Evolutionary conservation across 257 asterid species (phyloP).

Genomic region (Nicotiana sylvestris): DNA sequence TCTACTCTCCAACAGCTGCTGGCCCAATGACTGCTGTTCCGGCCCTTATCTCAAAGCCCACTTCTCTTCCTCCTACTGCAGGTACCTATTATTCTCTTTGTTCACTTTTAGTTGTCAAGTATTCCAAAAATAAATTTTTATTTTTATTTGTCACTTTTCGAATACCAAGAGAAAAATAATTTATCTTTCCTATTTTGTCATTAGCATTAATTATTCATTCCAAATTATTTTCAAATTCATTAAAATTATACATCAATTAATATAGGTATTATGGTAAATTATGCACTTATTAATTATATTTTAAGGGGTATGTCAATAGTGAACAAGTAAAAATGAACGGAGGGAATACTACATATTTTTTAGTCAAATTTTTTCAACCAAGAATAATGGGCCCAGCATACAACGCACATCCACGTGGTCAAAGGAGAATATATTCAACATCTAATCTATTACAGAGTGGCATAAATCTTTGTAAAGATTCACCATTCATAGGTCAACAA

Average conservation of each 20-base stretch:
- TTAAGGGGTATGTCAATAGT: too few species aligned
- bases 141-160: too few species aligned
- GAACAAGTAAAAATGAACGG: too few species aligned
- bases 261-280: too few species aligned
- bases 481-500: neutral
- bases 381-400: neutral
- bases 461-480: neutral
- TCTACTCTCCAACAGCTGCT: constrained; percentile 46
- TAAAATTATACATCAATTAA: too few species aligned
- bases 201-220: too few species aligned
- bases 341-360: neutral
- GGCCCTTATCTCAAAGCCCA: constrained; percentile 68
- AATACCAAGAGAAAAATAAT: too few species aligned
- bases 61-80: constrained; percentile 55
- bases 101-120: too few species aligned
- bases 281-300: too few species aligned
- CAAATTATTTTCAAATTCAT: too few species aligned
- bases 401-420: constrained; percentile 6
- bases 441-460: neutral
- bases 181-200: too few species aligned
- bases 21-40: constrained; percentile 57
- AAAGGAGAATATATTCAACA: neutral
- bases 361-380: neutral
- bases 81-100: constrained; percentile 27
- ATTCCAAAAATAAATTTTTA: too few species aligned